Base-by-base conservation (phyloP, 345 rosid species). In the Camelina laxa region DNA sequence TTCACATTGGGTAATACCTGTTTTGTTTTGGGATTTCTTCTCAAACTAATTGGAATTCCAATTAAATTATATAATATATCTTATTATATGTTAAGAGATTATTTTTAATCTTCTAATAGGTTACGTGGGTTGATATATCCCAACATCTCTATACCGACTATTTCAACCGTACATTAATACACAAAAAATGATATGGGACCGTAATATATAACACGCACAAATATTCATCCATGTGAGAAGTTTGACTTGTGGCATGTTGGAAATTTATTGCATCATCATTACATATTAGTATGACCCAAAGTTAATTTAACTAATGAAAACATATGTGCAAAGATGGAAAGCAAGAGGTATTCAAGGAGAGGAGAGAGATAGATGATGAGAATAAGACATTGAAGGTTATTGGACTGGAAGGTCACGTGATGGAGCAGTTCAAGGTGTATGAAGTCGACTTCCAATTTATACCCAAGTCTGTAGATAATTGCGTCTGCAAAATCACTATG, bases 271-370 rank as follows among this genome's bases (percentile, higher is more conserved):
- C n/a, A n/a, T n/a, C 31, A 27, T 27, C 31, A 27, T 27, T 27
- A 27, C 31, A 27, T n/a, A 45, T 45, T 3, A n/a, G 7, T 45
- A 45, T 45, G 19, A 45, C 1, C 19, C 9, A 6, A 45, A 7
- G 6, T 6, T 45, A n/a, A 27, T 27, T 27, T 27, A 27, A 27
- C 31, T 27, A 3, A 27, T 27, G 31, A 27, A 27, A 27, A 22
- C 58, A 51, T 51, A 27, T 20, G 5, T 51, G 24, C 11, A 51
- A 51, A 51, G 57, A 51, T 51, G 27, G 57, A 51, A 51, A 20
- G 30, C 15, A 1, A 2, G 30, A 51, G 30, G 30, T 1, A 20
- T 50, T 50, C 30, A 50, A 50, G 27, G 56, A 50, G 30, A 50
- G 7, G 14, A 50, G 56, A 50, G 30, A 50, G 30, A 20, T 50